Base-by-base conservation (phyloP, 176 grass and related monocot species). In the Oryza glaberrima region DNA sequence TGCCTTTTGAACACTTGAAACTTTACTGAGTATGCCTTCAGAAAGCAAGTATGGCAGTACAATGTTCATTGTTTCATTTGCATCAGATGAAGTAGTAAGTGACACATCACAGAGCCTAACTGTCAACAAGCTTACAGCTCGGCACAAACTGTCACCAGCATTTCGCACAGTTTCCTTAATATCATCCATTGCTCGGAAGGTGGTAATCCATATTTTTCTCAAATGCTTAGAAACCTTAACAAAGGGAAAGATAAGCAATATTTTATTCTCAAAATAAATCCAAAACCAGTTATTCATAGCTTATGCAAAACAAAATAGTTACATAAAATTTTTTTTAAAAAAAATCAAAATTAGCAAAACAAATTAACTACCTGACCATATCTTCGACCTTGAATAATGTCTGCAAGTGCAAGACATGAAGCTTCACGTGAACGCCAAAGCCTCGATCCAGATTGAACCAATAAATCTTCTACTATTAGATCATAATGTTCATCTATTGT, bases 121-220 rank as follows among this genome's bases (percentile, higher is more conserved):
- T 79, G 96, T 94, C 84, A 98, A 90, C 79, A 87, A 98, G 87
- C 93, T 95, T 76, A 89, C 56, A 75, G 93, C 87, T 86, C 96
- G 93, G 78, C 93, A 98, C 83, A 98, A 90, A 88, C 77, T 95
- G 69, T 95, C 96, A 69, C 96, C 96, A 70, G 96, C 87, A 90
- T 93, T 98, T 60, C 96, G 82, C 82, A 98, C 96, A 66, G 96
- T 95, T 94, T 98, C 96, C 78, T 98, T 98, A 79, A 98, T 98
- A 66, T 98, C 96, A 91, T 98, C 96, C 96, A 98, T 98, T 20
- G 91, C 93, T 63, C 96, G 89, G 70, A 98, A 98, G 77, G 93
- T 84, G 23, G 85, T 82, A 70, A 83, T 92, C 96, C 96, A 98
- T 93, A 95, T 95, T 56, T 85, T 95, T 70, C 84, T 98, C 75